Evolutionary conservation across 2,329 filamentous ascomycete species (phyloP).

Genomic region (Dactylellina cionopaga): DNA sequence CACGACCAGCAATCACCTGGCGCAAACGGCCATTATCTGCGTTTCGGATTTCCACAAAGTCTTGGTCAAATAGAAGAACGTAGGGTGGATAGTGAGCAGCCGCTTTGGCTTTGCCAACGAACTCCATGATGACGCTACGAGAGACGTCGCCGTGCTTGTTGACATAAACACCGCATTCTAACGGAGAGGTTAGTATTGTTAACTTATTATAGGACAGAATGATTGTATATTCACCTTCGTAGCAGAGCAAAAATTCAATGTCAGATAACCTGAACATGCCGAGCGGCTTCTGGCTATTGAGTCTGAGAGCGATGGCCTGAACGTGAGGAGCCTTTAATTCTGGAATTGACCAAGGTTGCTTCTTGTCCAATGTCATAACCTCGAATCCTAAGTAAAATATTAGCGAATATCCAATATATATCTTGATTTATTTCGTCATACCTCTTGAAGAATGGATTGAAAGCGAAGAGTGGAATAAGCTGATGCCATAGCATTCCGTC

Average conservation of each 20-base stretch:
- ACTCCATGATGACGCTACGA: slow-evolving; percentile 95
- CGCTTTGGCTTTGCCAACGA: slow-evolving; percentile 88
- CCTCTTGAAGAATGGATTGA: slow-evolving; percentile 90
- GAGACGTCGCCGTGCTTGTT: slow-evolving; percentile 98
- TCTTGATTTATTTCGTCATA: slow-evolving; percentile 21
- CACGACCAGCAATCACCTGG: slow-evolving; percentile 91
- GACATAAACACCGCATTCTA: slow-evolving; percentile 92
- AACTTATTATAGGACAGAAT: no score
- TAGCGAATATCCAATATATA: neutral
- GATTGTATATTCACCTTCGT: slow-evolving; percentile 66
- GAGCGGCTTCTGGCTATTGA: slow-evolving; percentile 83
- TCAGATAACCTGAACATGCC: slow-evolving; percentile 97
- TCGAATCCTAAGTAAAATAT: slow-evolving; percentile 69
- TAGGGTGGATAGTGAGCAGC: slow-evolving; percentile 93
- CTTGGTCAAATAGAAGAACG: slow-evolving; percentile 89
- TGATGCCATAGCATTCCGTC: slow-evolving; percentile 91
- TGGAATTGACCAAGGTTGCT: slow-evolving; percentile 91
- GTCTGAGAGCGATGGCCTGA: slow-evolving; percentile 78
- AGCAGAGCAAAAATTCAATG: slow-evolving; percentile 90
- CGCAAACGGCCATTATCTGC: slow-evolving; percentile 92
- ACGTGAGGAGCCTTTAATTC: slow-evolving; percentile 79
- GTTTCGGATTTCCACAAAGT: slow-evolving; percentile 97
- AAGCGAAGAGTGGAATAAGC: slow-evolving; percentile 93
- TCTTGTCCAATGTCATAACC: slow-evolving; percentile 95
- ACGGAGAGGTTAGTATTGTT: no score